phyloP scores from a whole-genome alignment of 202 grass and related monocot species.

The Panicum virgatum region DNA sequence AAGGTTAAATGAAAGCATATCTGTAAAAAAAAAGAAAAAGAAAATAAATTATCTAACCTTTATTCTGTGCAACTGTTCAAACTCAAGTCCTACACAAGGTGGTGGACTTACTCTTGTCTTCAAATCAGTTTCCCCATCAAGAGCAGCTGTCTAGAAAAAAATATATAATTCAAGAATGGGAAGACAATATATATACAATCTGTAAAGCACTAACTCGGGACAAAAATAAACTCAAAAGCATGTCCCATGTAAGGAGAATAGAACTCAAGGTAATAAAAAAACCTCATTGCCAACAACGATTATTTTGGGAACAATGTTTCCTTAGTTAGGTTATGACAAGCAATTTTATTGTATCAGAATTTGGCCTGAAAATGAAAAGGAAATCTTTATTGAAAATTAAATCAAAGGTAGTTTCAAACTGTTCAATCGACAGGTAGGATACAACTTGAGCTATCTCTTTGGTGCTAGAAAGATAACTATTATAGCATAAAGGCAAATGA shows the following conservation, averaged over 20 bases:
- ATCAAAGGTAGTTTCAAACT: conserved; percentile 2
- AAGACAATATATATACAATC: conserved; percentile 13
- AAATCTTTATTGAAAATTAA: not conserved
- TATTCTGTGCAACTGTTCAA: conserved; percentile 91
- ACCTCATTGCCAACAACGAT: not conserved
- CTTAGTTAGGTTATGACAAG: not conserved
- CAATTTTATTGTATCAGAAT: conserved; percentile 8
- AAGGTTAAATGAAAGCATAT: conserved; percentile 31
- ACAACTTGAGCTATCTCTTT: conserved; percentile 1
- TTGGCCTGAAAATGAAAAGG: conserved; percentile 6
- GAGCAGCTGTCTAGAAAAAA: conserved; percentile 76
- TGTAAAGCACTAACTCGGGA: not conserved
- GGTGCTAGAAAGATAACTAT: conserved; percentile 7
- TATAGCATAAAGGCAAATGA: conserved; percentile 6
- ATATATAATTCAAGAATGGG: conserved; percentile 31
- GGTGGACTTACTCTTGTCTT: conserved; percentile 82
- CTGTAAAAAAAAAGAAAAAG: conserved; percentile 4
- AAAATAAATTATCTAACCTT: conserved; percentile 55
- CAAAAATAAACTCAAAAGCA: conserved; percentile 12
- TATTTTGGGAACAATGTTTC: not conserved
- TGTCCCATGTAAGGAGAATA: conserved; percentile 11
- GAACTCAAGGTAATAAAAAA: conserved; percentile 5
- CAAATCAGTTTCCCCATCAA: conserved; percentile 98
- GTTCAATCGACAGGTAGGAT: not conserved
- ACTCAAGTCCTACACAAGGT: conserved; percentile 68